Evolutionary conservation across 192 early-diverging fungal genomes (phyloP).

Genomic region (Coemansia sp.): DNA sequence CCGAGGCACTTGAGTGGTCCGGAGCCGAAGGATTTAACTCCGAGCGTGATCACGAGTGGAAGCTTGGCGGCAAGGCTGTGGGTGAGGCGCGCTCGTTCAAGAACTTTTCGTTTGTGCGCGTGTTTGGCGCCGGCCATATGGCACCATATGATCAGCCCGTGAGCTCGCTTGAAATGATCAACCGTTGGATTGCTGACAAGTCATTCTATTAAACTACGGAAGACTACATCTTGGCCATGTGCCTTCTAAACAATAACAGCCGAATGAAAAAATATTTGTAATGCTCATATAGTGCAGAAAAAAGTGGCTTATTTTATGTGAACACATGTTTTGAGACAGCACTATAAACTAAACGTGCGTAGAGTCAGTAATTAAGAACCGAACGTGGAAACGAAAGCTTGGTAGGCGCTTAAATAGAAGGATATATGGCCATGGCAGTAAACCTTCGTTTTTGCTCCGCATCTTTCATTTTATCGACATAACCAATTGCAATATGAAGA

Average conservation of each 20-base stretch:
- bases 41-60: slow-evolving; percentile 71
- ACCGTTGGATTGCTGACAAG: slow-evolving; percentile 67
- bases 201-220: slow-evolving; percentile 28
- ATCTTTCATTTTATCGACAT: slow-evolving; percentile 15
- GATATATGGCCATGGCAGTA: no score
- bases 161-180: slow-evolving; percentile 81
- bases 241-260: no score
- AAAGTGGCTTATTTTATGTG: no score
- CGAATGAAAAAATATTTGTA: no score
- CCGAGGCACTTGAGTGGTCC: slow-evolving; percentile 79
- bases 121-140: slow-evolving; percentile 90
- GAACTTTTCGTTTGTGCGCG: slow-evolving; percentile 79
- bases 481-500: not conserved
- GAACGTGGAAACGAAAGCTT: no score
- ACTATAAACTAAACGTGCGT: no score
- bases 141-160: slow-evolving; percentile 91
- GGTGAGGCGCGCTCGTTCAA: slow-evolving; percentile 68
- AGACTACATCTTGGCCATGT: not conserved
- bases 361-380: no score
- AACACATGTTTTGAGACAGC: no score
- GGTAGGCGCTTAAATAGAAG: no score
- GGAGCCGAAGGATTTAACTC: slow-evolving; percentile 67
- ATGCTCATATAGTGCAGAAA: no score
- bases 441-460: no score
- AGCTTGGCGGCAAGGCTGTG: slow-evolving; percentile 58